Percentiles rank a stretch among this genome's conserved stretches.
These are phyloP conservation scores for Beta macrorhiza DNA, from an alignment of 179 eudicot genomes.

Conservation along the genomic window DNA sequence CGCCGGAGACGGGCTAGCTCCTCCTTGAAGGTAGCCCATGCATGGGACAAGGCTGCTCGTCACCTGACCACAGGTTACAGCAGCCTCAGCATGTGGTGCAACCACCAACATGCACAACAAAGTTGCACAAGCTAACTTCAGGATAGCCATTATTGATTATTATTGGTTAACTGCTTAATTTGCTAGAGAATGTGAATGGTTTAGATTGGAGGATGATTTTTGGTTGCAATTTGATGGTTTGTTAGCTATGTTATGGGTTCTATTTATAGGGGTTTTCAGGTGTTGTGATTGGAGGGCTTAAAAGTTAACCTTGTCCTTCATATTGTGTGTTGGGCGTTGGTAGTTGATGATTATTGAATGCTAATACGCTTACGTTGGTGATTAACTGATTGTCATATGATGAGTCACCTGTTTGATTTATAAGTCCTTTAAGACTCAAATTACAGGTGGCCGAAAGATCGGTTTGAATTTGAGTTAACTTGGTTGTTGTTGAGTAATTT, in stretches of 20 bases:
- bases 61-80: constrained; percentile 37
- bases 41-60: constrained; percentile 5
- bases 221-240: too few species aligned
- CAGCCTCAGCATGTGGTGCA: constrained; percentile 34
- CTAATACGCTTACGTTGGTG: neutral
- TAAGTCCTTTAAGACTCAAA: neutral
- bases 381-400: neutral
- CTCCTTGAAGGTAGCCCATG: constrained; percentile 8
- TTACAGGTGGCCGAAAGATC: too few species aligned
- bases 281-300: too few species aligned
- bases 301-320: neutral
- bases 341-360: constrained; percentile 5
- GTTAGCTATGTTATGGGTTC: too few species aligned
- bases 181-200: neutral
- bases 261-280: neutral
- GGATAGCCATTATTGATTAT: too few species aligned
- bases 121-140: constrained; percentile 15
- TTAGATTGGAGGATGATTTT: too few species aligned
- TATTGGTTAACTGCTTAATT: neutral
- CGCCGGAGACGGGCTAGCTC: neutral
- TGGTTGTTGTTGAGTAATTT: too few species aligned
- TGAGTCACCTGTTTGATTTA: neutral
- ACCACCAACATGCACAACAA: constrained; percentile 33
- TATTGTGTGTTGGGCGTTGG: neutral
- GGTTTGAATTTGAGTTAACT: too few species aligned